A percentile compares a stretch with the other conserved stretches of the same genome.
These are phyloP conservation scores for thale cress (Arabidopsis thaliana) DNA, from an alignment of 345 rosid species.

Conservation along the genomic window TAIR10.1 NC_003074.8:8060001-8060500, in stretches of 20 bases:
- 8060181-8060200: not conserved
- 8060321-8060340: constrained; percentile 14
- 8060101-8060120: not conserved
- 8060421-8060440: constrained; percentile 18
- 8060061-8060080: not conserved
- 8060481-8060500: constrained; percentile 6
- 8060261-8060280: not conserved
- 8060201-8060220: not conserved
- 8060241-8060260: not conserved
- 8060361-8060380: constrained; percentile 39
- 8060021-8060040: constrained; percentile 23
- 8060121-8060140: not conserved
- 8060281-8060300: not conserved
- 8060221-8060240: not conserved
- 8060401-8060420: constrained; percentile 38
- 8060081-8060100: not conserved
- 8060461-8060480: constrained; percentile 14
- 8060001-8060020: not conserved
- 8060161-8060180: not conserved
- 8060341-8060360: constrained; percentile 25
- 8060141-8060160: not conserved
- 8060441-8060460: constrained; percentile 22
- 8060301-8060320: not conserved
- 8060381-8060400: constrained; percentile 40
- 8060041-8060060: constrained; percentile 26